These are phyloP conservation scores for Periconia digitata DNA, from an alignment of 2,329 filamentous ascomycete genomes.

Conservation along the genomic window DNA sequence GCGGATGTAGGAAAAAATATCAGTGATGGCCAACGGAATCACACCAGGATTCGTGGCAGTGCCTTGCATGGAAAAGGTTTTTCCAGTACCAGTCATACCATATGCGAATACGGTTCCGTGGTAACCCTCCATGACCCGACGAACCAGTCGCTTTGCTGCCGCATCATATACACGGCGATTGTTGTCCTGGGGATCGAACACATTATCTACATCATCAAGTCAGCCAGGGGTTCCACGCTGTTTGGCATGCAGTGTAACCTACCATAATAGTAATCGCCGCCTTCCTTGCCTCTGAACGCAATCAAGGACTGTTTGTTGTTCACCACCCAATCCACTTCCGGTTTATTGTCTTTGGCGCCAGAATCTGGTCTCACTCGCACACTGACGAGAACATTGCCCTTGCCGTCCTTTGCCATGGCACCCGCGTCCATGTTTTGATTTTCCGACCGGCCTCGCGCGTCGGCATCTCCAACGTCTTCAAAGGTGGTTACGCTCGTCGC, in stretches of 20 bases:
- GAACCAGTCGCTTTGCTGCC: conserved; percentile 87
- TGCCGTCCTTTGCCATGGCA: conserved; percentile 63
- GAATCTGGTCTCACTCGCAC: conserved; percentile 88
- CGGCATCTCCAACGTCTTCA: conserved; percentile 73
- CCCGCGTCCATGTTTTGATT: conserved; percentile 31
- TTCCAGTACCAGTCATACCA: conserved; percentile 97
- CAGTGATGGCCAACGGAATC: conserved; percentile 94
- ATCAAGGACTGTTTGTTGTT: conserved; percentile 82
- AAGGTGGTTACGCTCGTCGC: conserved; percentile 85
- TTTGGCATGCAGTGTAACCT: conserved; percentile 44
- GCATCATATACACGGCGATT: conserved; percentile 95
- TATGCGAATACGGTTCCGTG: conserved; percentile 98
- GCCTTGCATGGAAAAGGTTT: conserved; percentile 99
- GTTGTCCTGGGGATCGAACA: conserved; percentile 90
- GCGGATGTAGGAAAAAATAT: conserved; percentile 98
- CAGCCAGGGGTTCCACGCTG: conserved; percentile 12
- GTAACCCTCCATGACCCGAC: conserved; percentile 98
- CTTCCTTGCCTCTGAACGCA: conserved; percentile 82
- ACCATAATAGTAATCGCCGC: conserved; percentile 92
- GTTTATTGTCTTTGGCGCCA: conserved; percentile 61
- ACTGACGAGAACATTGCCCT: conserved; percentile 95
- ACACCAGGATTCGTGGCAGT: conserved; percentile 94
- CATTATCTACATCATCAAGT: conserved; percentile 70
- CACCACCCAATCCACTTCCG: conserved; percentile 87
- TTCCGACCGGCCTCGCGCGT: conserved; percentile 52